Conservation (phyloP, 2,329 filamentous ascomycete genomes). For the Sporothrix brasiliensis region DNA sequence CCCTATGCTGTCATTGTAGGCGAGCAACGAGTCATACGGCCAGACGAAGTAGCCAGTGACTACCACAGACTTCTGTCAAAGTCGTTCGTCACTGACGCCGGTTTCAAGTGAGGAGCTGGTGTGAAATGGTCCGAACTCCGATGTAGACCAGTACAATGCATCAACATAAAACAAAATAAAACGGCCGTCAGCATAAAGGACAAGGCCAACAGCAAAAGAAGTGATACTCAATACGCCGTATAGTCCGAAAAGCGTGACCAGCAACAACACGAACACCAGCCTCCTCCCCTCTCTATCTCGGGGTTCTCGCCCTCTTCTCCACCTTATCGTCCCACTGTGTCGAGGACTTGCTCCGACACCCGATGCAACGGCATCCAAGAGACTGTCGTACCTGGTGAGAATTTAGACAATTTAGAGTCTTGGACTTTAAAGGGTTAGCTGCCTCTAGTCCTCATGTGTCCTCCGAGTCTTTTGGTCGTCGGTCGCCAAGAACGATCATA, state of each 20-base stretch:
- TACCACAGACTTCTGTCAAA: not conserved
- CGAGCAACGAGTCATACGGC: no score
- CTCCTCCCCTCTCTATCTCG: not conserved
- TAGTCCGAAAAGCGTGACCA: constrained; percentile 12
- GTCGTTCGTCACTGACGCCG: not conserved
- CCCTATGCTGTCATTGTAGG: not conserved
- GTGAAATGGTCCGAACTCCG: not conserved
- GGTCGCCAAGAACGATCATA: constrained; percentile 27
- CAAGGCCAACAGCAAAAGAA: not conserved
- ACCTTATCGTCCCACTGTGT: not conserved
- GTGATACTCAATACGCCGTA: not conserved
- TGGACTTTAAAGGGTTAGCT: not conserved
- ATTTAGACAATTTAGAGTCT: not conserved
- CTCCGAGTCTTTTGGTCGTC: not conserved
- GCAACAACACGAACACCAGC: not conserved
- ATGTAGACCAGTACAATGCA: not conserved
- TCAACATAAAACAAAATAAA: not conserved
- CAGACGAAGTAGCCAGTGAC: not conserved
- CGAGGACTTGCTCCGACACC: not conserved
- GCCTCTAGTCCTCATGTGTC: no score
- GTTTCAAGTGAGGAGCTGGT: not conserved
- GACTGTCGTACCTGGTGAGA: constrained; percentile 2
- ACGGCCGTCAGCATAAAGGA: not conserved
- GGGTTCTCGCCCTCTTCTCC: not conserved
- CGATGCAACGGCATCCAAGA: constrained; percentile 5